These are phyloP conservation scores for Boletus reticulatus DNA, from an alignment of 768 basidiomycete species.

Conservation along the genomic window DNA sequence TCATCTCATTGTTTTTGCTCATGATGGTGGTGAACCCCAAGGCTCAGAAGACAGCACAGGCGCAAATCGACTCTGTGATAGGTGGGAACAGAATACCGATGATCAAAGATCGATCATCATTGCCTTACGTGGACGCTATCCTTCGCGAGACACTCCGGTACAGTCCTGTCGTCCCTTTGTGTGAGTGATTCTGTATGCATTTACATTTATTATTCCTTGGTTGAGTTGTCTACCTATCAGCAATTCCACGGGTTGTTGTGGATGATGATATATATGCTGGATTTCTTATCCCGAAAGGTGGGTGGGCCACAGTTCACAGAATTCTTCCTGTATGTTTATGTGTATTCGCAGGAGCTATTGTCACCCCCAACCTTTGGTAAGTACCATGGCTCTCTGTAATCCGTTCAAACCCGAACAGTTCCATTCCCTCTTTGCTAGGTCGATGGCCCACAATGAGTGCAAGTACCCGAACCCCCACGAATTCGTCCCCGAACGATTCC, in stretches of 20 bases:
- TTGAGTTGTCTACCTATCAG: constrained; percentile 3
- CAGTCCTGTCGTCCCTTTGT: constrained; percentile 11
- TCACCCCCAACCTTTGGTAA: constrained; percentile 21
- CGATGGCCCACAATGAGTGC: constrained; percentile 23
- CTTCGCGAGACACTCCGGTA: constrained; percentile 20
- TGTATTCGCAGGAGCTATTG: constrained; percentile 8
- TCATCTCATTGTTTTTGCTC: constrained; percentile 17
- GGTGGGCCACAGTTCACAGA: neutral
- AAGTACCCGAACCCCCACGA: constrained; percentile 38
- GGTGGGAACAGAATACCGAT: constrained; percentile 12
- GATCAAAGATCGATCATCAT: constrained; percentile 13
- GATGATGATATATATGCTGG: constrained; percentile 44
- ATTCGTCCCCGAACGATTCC: constrained; percentile 42
- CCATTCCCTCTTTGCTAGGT: constrained; percentile 7
- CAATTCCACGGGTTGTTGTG: constrained; percentile 32
- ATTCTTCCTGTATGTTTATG: neutral
- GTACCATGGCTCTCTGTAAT: neutral
- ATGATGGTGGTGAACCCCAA: constrained; percentile 17
- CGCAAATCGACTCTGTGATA: constrained; percentile 20
- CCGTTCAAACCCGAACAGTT: neutral
- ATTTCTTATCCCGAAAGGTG: constrained; percentile 49
- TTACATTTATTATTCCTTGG: neutral
- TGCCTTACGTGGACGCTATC: constrained; percentile 23
- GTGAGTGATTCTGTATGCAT: constrained; percentile 1
- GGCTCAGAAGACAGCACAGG: constrained; percentile 19